Evolutionary conservation across 2,329 filamentous ascomycete species (phyloP).

Genomic region (Didymella pinodella): DNA sequence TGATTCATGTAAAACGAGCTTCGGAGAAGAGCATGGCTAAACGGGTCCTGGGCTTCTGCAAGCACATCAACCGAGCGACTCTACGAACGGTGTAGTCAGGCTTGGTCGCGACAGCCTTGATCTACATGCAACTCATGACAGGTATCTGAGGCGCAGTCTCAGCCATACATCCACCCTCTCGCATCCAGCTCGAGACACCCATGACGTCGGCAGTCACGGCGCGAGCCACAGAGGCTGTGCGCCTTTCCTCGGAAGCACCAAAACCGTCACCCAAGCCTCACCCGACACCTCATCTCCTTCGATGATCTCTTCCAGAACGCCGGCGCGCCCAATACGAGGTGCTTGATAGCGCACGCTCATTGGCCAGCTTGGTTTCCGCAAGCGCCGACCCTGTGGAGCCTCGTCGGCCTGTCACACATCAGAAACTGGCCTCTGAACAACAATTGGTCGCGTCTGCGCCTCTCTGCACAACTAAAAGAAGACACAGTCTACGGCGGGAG

Average conservation of each 20-base stretch:
- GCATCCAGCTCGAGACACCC: slow-evolving; percentile 7
- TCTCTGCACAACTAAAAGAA: slow-evolving; percentile 40
- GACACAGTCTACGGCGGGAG: slow-evolving; percentile 38
- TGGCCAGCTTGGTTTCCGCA: slow-evolving; percentile 32
- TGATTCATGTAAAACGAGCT: too few species aligned
- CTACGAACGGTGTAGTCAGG: background rate
- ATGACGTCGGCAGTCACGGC: slow-evolving; percentile 11
- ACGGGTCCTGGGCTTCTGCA: too few species aligned
- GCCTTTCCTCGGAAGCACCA: background rate
- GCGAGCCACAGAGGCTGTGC: slow-evolving; percentile 30
- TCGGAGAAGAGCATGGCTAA: too few species aligned
- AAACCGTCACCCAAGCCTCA: slow-evolving; percentile 19
- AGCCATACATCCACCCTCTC: slow-evolving; percentile 13
- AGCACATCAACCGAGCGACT: background rate
- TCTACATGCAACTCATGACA: slow-evolving; percentile 7
- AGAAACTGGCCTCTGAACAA: slow-evolving; percentile 25
- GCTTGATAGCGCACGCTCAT: slow-evolving; percentile 30
- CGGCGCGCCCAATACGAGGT: slow-evolving; percentile 21
- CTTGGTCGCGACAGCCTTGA: slow-evolving; percentile 7
- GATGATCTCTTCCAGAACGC: slow-evolving; percentile 18
- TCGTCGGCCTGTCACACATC: slow-evolving; percentile 36
- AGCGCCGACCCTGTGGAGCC: slow-evolving; percentile 36
- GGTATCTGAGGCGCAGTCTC: slow-evolving; percentile 13
- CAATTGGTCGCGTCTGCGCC: slow-evolving; percentile 47
- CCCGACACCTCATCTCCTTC: slow-evolving; percentile 18